Base-by-base conservation (phyloP, 1,139 yeast species). In the Citeromyces hawaiiensis region DNA sequence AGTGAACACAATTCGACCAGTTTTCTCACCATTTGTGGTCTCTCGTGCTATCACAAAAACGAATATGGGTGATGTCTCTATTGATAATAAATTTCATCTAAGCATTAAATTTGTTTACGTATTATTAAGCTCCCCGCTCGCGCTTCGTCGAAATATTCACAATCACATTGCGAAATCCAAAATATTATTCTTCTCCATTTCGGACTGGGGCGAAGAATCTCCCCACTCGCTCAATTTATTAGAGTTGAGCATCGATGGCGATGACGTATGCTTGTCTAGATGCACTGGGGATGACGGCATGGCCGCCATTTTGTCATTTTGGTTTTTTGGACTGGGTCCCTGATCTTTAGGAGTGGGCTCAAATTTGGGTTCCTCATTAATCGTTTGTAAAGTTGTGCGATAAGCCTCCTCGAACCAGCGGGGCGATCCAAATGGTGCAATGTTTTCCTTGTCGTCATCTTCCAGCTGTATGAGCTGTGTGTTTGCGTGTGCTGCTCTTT, bases 381-480 rank as follows among this genome's bases (percentile, higher is more conserved):
- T 30, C n/a, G 34, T 30, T 13, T 30, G 34, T 9, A 30, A 30
- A 30, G 34, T 30, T 5, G 15, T 30, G 17, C 34, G 34, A 30
- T 30, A 30, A 9, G 34, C 17, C 11, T 30, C 34, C 13, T 35
- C 37, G 15, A 35, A 19, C 27, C 27, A 27, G 17, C 37, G 30
- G 19, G 27, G 37, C 27, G 29, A 35, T 21, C 29, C 31, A 18
- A 16, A 15, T 2, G 42, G 43, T 13, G 35, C 37, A 14, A 38
- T 31, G 23, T 41, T 39, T 21, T 41, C 45, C 19, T 42, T 42
- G 17, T 40, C 35, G 23, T 40, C 43, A 19, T 39, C 43, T 6
- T 39, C 40, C 17, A 47, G 48, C 11, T 50, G 32, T 9, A 17
- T 29, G 8, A 13, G 25, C 21, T 27, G 25, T 16, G 38, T 36